A percentile compares a stretch with the other conserved stretches of the same genome.
phyloP scores from a whole-genome alignment of 306 rosid species.

The Prunus campanulata region DNA sequence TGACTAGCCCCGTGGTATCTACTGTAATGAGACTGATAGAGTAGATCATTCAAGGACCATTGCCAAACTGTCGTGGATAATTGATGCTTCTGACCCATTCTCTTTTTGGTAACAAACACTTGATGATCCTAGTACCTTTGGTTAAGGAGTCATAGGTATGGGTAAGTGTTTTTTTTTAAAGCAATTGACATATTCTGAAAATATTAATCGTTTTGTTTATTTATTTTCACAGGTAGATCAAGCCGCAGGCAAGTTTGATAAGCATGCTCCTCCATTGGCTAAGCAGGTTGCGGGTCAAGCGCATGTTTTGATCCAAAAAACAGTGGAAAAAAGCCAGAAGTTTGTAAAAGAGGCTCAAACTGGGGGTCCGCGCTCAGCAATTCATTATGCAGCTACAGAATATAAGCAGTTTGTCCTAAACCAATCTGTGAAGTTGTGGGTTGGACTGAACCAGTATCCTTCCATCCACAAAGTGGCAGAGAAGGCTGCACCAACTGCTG shows the following conservation, averaged over 20 bases:
- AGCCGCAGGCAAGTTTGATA: slow-evolving; percentile 43
- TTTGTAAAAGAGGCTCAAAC: slow-evolving; percentile 45
- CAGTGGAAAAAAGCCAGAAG: slow-evolving; percentile 32
- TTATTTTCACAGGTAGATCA: slow-evolving; percentile 52
- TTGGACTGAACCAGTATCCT: slow-evolving; percentile 35
- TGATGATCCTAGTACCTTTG: neutral
- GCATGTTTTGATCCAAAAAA: slow-evolving; percentile 34
- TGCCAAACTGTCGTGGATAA: neutral
- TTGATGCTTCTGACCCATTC: neutral
- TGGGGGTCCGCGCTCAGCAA: slow-evolving; percentile 62
- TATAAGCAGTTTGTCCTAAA: slow-evolving; percentile 47
- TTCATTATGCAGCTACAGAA: slow-evolving; percentile 46
- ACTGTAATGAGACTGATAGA: neutral
- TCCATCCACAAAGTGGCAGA: slow-evolving; percentile 53
- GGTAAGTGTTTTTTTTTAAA: neutral
- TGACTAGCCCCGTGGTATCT: neutral
- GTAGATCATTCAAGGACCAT: neutral
- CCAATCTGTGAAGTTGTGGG: slow-evolving; percentile 51
- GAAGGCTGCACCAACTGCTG: slow-evolving; percentile 46
- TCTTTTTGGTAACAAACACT: too few species aligned
- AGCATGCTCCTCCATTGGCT: slow-evolving; percentile 62
- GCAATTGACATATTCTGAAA: neutral
- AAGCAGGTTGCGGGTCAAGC: slow-evolving; percentile 39
- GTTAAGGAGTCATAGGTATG: neutral
- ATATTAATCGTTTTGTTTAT: neutral